These are phyloP conservation scores for Talaromyces amestolkiae DNA, from an alignment of 2,329 filamentous ascomycete species.

Conservation along the genomic window DNA sequence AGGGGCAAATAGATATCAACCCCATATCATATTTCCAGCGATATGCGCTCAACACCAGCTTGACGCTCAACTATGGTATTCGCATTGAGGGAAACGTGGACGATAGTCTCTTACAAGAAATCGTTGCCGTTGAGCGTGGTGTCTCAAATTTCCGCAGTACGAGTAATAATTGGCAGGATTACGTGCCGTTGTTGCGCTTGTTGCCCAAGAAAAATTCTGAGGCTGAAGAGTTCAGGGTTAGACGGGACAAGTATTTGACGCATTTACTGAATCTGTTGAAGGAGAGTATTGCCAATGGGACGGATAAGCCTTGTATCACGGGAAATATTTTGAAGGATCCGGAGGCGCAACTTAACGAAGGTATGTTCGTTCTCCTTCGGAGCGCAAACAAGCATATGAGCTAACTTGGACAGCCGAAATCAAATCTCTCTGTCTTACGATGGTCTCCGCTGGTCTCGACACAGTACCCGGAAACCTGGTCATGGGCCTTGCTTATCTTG, in stretches of 20 bases:
- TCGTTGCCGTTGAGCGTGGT: conserved; percentile 70
- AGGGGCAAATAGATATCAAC: conserved; percentile 64
- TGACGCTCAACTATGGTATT: conserved; percentile 77
- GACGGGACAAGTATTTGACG: conserved; percentile 65
- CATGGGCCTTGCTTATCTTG: conserved; percentile 74
- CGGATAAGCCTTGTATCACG: conserved; percentile 66
- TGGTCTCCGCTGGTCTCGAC: conserved; percentile 78
- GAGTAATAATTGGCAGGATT: conserved; percentile 82
- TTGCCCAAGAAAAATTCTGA: conserved; percentile 61
- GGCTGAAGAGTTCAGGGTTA: conserved; percentile 63
- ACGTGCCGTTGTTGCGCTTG: conserved; percentile 71
- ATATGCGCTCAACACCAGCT: conserved; percentile 71
- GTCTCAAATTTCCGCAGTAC: conserved; percentile 75
- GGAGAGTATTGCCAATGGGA: conserved; percentile 60
- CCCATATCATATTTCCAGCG: conserved; percentile 71
- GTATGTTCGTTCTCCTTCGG: conserved; percentile 37
- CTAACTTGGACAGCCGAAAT: conserved; percentile 58
- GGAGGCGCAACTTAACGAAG: conserved; percentile 66
- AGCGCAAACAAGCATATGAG: neutral
- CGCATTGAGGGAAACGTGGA: conserved; percentile 70
- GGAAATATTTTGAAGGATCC: conserved; percentile 70
- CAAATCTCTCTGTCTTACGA: conserved; percentile 76
- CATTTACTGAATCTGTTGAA: conserved; percentile 60
- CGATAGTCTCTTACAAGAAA: conserved; percentile 67
- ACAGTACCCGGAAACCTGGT: conserved; percentile 77